phyloP scores from a whole-genome alignment of 2,329 filamentous ascomycete species.

The Pestalotiopsis sp. region DNA sequence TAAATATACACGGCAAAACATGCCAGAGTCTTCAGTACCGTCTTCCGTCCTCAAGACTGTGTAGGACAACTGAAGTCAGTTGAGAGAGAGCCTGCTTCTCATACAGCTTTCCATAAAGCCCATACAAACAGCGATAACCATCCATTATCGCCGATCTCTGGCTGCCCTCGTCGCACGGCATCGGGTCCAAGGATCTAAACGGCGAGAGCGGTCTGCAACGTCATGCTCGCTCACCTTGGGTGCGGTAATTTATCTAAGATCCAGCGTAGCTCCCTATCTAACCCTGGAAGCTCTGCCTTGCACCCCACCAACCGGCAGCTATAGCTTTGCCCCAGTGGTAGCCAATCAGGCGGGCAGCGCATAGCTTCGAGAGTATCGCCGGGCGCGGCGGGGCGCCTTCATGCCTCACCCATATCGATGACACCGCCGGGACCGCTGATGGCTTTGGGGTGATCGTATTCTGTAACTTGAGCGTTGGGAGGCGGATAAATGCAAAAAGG shows the following conservation, averaged over 20 bases:
- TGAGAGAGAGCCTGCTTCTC: neutral
- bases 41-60: no score
- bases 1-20: neutral
- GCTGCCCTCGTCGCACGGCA: neutral
- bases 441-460: neutral
- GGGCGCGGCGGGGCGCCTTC: neutral
- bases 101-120: neutral
- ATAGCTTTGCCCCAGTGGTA: neutral
- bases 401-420: slow-evolving; percentile 4
- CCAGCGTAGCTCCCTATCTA: slow-evolving; percentile 5
- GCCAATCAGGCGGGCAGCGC: slow-evolving; percentile 11
- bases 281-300: slow-evolving; percentile 10
- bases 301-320: slow-evolving; percentile 5
- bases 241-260: slow-evolving; percentile 9
- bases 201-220: slow-evolving; percentile 1
- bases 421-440: neutral
- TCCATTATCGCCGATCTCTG: slow-evolving; percentile 1
- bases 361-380: slow-evolving; percentile 3
- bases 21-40: neutral
- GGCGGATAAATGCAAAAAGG: neutral
- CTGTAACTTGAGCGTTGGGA: neutral
- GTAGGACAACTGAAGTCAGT: neutral
- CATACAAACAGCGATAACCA: neutral
- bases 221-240: neutral
- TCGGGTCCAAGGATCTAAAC: neutral